Conservation (phyloP, 2,329 filamentous ascomycete species). For the Rachicladosporium sp. region DNA sequence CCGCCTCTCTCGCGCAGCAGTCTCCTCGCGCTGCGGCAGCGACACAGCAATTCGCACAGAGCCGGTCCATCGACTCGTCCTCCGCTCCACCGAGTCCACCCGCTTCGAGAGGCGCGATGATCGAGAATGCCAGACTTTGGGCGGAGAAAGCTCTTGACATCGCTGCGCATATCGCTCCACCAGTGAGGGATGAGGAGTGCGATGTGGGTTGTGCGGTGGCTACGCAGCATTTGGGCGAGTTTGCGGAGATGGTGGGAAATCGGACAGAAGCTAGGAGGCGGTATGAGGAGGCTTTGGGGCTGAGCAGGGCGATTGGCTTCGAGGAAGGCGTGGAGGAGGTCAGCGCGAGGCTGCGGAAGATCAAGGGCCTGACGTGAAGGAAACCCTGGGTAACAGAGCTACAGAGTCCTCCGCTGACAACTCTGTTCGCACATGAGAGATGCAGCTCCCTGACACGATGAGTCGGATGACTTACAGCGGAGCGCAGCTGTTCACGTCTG, state of each 20-base stretch:
- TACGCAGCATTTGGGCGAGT: constrained; percentile 75
- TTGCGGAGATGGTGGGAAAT: constrained; percentile 63
- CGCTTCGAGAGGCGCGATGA: constrained; percentile 41
- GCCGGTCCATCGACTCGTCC: constrained; percentile 23
- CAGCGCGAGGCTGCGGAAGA: constrained; percentile 27
- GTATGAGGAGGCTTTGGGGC: constrained; percentile 55
- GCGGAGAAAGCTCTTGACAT: constrained; percentile 62
- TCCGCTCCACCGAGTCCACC: constrained; percentile 33
- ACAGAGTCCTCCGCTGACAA: no score
- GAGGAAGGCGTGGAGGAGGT: constrained; percentile 32
- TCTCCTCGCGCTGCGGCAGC: constrained; percentile 24
- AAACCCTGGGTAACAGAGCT: no score
- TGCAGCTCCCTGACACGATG: no score
- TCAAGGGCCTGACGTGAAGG: constrained; percentile 7
- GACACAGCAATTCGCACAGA: constrained; percentile 19
- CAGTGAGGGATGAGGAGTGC: constrained; percentile 63
- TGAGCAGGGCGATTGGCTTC: constrained; percentile 41
- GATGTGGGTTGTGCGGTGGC: constrained; percentile 73
- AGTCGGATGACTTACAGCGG: no score
- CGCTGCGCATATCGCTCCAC: constrained; percentile 51
- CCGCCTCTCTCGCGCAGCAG: constrained; percentile 60
- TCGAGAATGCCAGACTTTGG: constrained; percentile 65
- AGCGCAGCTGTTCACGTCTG: no score
- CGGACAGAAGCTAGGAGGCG: constrained; percentile 50
- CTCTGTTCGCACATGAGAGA: no score